A percentile compares a stretch with the other conserved stretches of the same genome.
phyloP scores from a whole-genome alignment of 1,284 basidiomycete genomes.

The Rhodotorula mucilaginosa region DNA sequence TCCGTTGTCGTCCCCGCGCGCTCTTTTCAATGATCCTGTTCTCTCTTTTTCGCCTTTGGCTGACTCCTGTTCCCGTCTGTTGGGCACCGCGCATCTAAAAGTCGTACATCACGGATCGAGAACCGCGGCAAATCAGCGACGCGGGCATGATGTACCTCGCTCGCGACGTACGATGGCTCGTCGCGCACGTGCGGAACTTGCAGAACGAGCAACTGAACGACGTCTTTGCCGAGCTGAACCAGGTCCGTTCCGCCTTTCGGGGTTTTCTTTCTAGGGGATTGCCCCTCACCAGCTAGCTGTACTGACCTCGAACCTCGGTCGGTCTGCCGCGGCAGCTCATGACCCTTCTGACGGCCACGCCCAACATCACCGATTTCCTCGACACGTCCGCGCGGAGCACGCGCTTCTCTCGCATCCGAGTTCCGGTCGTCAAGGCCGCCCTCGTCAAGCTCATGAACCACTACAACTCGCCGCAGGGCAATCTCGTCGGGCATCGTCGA shows the following conservation, averaged over 20 bases:
- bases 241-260: constrained; percentile 57
- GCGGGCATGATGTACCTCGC: constrained; percentile 56
- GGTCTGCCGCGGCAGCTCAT: constrained; percentile 60
- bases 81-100: constrained; percentile 1
- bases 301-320: no score
- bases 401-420: constrained; percentile 69
- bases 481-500: constrained; percentile 13
- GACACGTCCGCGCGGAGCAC: constrained; percentile 68
- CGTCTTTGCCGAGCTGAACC: constrained; percentile 77
- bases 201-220: constrained; percentile 58
- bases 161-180: constrained; percentile 42
- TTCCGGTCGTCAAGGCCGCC: constrained; percentile 69
- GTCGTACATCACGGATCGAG: constrained; percentile 73
- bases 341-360: constrained; percentile 70
- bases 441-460: constrained; percentile 66
- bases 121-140: constrained; percentile 80
- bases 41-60: no score
- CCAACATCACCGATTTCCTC: constrained; percentile 68
- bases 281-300: no score
- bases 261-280: neutral
- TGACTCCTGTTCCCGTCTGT: no score
- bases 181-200: constrained; percentile 33
- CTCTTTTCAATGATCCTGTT: neutral
- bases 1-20: constrained; percentile 46
- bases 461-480: constrained; percentile 31